Percentiles rank a stretch among this genome's conserved stretches.
These are phyloP conservation scores for Plasmodium reichenowi DNA, from an alignment of 169 alveolate species.

Conservation along the genomic window DNA sequence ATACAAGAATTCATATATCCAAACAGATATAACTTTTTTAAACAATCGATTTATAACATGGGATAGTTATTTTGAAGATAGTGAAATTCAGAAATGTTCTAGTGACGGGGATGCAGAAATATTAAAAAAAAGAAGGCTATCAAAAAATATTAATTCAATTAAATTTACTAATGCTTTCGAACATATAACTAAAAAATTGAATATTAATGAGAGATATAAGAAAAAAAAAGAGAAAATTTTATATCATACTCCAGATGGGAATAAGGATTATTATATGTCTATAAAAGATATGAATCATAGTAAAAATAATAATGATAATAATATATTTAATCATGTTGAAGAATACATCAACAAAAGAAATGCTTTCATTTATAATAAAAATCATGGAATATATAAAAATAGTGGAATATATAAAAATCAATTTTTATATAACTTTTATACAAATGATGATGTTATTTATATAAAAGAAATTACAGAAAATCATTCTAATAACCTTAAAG, in stretches of 20 bases:
- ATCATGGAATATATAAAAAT: not conserved
- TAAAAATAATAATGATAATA: not conserved
- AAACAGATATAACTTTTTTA: conserved; percentile 43
- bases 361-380: not conserved
- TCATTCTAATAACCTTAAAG: too few species aligned
- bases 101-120: conserved; percentile 57
- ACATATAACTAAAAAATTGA: not conserved
- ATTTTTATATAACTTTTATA: conserved; percentile 19
- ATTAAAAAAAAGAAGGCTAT: conserved; percentile 10
- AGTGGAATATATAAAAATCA: conserved; percentile 3
- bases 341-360: not conserved
- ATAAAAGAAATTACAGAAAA: conserved; percentile 21
- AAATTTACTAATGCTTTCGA: not conserved
- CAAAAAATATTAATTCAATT: conserved; percentile 15
- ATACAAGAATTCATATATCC: conserved; percentile 17
- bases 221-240: conserved; percentile 1
- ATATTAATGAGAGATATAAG: not conserved
- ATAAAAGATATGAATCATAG: not conserved
- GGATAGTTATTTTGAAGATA: conserved; percentile 51
- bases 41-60: conserved; percentile 29
- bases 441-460: conserved; percentile 32
- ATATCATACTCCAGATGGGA: not conserved
- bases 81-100: conserved; percentile 5
- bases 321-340: not conserved
- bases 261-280: too few species aligned